phyloP scores from a whole-genome alignment of 75 land plant species.

The Gnetum montanum region DNA sequence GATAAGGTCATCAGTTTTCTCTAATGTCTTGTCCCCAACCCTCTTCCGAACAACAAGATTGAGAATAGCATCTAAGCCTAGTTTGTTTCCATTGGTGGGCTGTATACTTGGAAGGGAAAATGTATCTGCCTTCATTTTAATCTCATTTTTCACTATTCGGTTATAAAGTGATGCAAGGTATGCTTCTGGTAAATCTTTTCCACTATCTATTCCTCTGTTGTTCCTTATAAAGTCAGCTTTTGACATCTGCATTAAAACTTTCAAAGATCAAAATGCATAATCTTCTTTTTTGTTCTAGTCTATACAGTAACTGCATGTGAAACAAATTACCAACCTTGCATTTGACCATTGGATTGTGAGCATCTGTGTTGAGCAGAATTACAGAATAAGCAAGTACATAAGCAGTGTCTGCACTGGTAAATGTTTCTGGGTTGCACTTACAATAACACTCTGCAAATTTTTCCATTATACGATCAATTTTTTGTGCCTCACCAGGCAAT shows the following conservation, averaged over 20 bases:
- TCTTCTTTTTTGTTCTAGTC: not conserved
- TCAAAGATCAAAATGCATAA: too few relatives aligned
- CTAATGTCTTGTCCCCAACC: slow-evolving; percentile 54
- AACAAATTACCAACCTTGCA: slow-evolving; percentile 41
- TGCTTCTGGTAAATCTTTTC: slow-evolving; percentile 77
- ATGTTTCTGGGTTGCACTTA: slow-evolving; percentile 73
- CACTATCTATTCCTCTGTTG: slow-evolving; percentile 81
- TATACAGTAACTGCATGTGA: not conserved
- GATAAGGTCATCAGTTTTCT: slow-evolving; percentile 54
- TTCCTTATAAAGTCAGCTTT: slow-evolving; percentile 74
- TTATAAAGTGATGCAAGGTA: slow-evolving; percentile 67
- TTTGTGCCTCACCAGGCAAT: slow-evolving; percentile 96
- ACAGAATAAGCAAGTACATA: slow-evolving; percentile 92
- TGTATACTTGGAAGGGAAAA: slow-evolving; percentile 52
- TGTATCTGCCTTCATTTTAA: slow-evolving; percentile 68
- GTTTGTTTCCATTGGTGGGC: slow-evolving; percentile 38
- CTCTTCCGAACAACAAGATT: slow-evolving; percentile 71
- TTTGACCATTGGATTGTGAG: slow-evolving; percentile 85
- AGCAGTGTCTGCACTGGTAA: slow-evolving; percentile 80
- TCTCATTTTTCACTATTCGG: slow-evolving; percentile 73
- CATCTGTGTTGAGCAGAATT: slow-evolving; percentile 87
- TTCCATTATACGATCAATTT: slow-evolving; percentile 95
- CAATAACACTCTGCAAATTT: slow-evolving; percentile 96
- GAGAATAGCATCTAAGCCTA: slow-evolving; percentile 65
- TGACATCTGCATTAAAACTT: slow-evolving; percentile 66